Evolutionary conservation across 768 basidiomycete genomes (phyloP).

Genomic region (Panaeolus papilionaceus): DNA sequence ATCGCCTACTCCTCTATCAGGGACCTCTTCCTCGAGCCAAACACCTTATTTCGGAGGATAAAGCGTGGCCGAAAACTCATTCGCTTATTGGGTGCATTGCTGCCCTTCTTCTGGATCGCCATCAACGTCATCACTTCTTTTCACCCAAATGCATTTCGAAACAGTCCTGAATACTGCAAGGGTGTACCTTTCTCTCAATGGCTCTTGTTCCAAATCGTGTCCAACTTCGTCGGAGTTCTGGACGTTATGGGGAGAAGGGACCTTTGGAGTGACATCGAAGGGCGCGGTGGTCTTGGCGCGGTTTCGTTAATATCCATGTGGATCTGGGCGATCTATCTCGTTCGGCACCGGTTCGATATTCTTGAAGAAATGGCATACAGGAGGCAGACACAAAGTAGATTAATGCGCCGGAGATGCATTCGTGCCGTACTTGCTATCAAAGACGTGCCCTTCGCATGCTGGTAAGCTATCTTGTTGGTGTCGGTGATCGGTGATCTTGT

Average conservation of each 20-base stretch:
- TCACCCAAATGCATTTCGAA: constrained; percentile 21
- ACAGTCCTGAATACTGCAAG: constrained; percentile 23
- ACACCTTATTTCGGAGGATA: constrained; percentile 13
- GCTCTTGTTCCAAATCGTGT: constrained; percentile 24
- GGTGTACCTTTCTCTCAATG: constrained; percentile 22
- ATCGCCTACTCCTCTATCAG: constrained; percentile 23
- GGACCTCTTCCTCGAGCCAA: constrained; percentile 15
- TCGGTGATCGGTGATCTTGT: too few species aligned
- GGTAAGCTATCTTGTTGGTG: neutral
- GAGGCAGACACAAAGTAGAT: neutral
- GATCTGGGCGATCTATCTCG: constrained; percentile 27
- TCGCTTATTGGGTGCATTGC: constrained; percentile 19
- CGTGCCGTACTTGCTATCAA: neutral
- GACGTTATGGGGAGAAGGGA: constrained; percentile 30
- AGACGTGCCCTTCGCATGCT: neutral
- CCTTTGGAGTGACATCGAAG: constrained; percentile 24
- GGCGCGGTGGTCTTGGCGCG: constrained; percentile 25
- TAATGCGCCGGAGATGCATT: neutral
- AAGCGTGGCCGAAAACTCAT: constrained; percentile 14
- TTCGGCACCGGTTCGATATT: constrained; percentile 24
- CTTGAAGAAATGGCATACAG: constrained; percentile 12
- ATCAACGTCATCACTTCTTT: constrained; percentile 27
- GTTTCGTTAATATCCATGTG: constrained; percentile 22
- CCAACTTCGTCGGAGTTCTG: constrained; percentile 28
- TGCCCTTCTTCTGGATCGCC: constrained; percentile 23